Conservation (phyloP, 2,329 filamentous ascomycete species). For the Botrytis fabae region DNA sequence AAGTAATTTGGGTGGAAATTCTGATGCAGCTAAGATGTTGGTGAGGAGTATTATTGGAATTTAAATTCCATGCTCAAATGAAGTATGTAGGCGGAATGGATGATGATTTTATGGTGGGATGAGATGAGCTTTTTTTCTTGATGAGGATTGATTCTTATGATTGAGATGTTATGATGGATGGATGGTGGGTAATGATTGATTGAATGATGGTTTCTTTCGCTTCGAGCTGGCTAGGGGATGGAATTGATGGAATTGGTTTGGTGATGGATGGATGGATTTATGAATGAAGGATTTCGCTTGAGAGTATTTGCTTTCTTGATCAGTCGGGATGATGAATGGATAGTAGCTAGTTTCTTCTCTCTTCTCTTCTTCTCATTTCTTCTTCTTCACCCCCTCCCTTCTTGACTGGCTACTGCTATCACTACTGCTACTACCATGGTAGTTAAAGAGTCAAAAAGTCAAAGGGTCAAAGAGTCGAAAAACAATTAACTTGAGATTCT, state of each 20-base stretch:
- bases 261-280: not conserved
- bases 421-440: no score
- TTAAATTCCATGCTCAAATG: not conserved
- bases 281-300: not conserved
- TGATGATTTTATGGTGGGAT: not conserved
- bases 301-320: not conserved
- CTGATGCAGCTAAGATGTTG: slow-evolving; percentile 34
- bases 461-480: not conserved
- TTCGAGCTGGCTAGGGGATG: not conserved
- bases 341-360: no score
- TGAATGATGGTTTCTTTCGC: not conserved
- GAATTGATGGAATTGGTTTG: not conserved
- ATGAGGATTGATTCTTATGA: not conserved
- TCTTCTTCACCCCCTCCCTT: no score
- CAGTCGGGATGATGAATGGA: not conserved
- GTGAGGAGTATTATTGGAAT: slow-evolving; percentile 27
- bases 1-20: slow-evolving; percentile 43
- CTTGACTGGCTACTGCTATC: no score
- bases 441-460: no score
- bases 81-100: not conserved
- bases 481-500: not conserved
- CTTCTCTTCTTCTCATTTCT: no score
- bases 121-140: not conserved
- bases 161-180: not conserved
- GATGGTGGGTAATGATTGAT: not conserved